phyloP scores from a whole-genome alignment of 2,329 filamentous ascomycete genomes.

The Coniochaeta sp. region DNA sequence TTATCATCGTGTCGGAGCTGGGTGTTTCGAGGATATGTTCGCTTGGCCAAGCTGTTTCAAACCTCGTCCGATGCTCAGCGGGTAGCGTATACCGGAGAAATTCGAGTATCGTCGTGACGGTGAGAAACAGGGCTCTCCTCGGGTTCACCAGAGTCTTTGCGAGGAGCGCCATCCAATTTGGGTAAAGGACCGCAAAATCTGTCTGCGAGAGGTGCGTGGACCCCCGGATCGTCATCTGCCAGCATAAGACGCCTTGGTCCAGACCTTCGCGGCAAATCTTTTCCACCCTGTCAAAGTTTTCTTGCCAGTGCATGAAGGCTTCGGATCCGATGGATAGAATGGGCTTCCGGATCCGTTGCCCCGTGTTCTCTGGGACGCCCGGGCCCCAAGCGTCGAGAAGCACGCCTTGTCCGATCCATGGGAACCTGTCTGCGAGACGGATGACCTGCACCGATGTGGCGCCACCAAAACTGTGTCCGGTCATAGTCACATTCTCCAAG shows the following conservation, averaged over 20 bases:
- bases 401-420: constrained; percentile 54
- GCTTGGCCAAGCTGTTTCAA: constrained; percentile 41
- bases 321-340: constrained; percentile 59
- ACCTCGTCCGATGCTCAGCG: constrained; percentile 31
- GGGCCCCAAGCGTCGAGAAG: constrained; percentile 60
- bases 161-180: constrained; percentile 47
- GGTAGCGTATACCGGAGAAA: constrained; percentile 51
- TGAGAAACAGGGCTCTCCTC: constrained; percentile 54
- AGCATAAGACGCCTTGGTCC: constrained; percentile 35
- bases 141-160: constrained; percentile 60
- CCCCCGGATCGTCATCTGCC: constrained; percentile 47
- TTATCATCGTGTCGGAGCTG: constrained; percentile 33
- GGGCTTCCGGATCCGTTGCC: constrained; percentile 37
- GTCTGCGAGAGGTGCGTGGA: constrained; percentile 60
- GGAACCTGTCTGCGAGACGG: constrained; percentile 28
- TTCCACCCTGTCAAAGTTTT: constrained; percentile 53
- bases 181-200: constrained; percentile 60
- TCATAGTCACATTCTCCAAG: constrained; percentile 49
- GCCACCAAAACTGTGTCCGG: constrained; percentile 62
- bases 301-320: constrained; percentile 64
- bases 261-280: constrained; percentile 49
- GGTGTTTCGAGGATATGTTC: constrained; percentile 42
- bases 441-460: constrained; percentile 57
- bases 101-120: constrained; percentile 55
- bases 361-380: constrained; percentile 34